Evolutionary conservation across 805 yeast species (phyloP).

Genomic region (Osmozyma mogii): DNA sequence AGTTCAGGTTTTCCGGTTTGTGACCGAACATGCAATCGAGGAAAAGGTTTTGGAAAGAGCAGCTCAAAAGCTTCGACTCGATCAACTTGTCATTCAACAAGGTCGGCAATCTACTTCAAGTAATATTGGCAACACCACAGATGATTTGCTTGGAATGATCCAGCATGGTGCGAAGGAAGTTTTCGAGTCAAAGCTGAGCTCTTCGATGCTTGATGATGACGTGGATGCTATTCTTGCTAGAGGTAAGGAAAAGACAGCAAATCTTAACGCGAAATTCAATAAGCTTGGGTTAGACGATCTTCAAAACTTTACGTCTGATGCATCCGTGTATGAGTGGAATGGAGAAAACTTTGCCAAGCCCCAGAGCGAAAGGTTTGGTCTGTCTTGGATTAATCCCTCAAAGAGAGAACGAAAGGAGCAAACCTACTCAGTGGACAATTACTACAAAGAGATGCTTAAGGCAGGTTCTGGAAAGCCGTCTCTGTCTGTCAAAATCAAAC

Average conservation of each 20-base stretch:
- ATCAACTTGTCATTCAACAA: conserved; percentile 93
- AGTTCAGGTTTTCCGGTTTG: conserved; percentile 85
- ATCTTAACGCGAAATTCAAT: conserved; percentile 73
- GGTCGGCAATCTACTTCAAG: conserved; percentile 20
- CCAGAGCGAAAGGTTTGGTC: conserved; percentile 26
- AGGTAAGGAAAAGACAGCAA: conserved; percentile 77
- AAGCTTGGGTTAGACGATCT: conserved; percentile 87
- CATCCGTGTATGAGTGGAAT: conserved; percentile 94
- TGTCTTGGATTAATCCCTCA: conserved; percentile 67
- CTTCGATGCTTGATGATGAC: conserved; percentile 47
- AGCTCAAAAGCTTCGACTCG: conserved; percentile 85
- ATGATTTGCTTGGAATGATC: conserved; percentile 88
- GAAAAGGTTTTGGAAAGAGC: conserved; percentile 95
- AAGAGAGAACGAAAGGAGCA: conserved; percentile 74
- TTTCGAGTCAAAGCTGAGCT: conserved; percentile 43
- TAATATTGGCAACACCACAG: conserved; percentile 56
- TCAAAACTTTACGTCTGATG: conserved; percentile 83
- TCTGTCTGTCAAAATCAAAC: conserved; percentile 8
- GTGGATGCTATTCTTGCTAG: conserved; percentile 73
- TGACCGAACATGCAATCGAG: conserved; percentile 92
- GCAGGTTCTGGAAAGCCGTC: conserved; percentile 16
- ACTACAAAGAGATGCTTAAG: conserved; percentile 60
- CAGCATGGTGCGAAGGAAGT: conserved; percentile 94
- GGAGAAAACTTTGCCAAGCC: conserved; percentile 74
- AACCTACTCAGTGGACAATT: conserved; percentile 68